Evolutionary conservation across 163 green algal species (phyloP), one percentile per base, ranked within the genome.

Genomic region (Chloromonas sp.): DNA sequence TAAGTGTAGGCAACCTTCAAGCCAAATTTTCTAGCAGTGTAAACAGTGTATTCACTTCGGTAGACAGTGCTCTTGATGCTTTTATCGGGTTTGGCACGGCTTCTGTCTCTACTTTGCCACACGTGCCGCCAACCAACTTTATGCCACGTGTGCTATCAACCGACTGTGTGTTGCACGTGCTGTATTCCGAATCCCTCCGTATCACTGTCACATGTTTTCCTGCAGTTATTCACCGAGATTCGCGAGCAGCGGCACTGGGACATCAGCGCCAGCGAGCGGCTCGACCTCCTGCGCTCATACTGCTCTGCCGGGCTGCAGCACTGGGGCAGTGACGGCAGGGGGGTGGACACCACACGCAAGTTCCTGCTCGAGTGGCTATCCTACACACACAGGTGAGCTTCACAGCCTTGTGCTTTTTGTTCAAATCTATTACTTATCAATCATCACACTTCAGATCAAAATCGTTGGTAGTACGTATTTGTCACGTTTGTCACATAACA

Each of bases 291-390:
- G 77, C 93, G 94, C 84, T 70, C 90, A 0, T 99, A 95, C 85
- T 92, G 83, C 83, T 78, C 60, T 2, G 92, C 88, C 14, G 97
- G 97, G 8, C 89, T 99, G 76, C 90, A 97, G 92, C 97, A 99
- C 89, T 99, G 97, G 97, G 97, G 97, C 79, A 93, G 86, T 70
- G 97, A 99, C 89, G 79, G 60, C 13, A 92, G 92, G 0, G 96
- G 96, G 0, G 97, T 99, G 60, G 96, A 99, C 90, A 98, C 86
- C 60, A 98, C 94, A 0, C 88, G 97, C 36, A 89, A 92, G 3
- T 99, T 98, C 91, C 88, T 99, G 87, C 92, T 99, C 71, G 97
- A 99, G 91, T 99, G 96, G 96, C 90, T 99, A 61, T 95, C 88
- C 70, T 99, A 97, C 91, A 89, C 95, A 76, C 91, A 95, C 90